Conservation (phyloP, 2,329 filamentous ascomycete species). For the Phialophora macrospora region DNA sequence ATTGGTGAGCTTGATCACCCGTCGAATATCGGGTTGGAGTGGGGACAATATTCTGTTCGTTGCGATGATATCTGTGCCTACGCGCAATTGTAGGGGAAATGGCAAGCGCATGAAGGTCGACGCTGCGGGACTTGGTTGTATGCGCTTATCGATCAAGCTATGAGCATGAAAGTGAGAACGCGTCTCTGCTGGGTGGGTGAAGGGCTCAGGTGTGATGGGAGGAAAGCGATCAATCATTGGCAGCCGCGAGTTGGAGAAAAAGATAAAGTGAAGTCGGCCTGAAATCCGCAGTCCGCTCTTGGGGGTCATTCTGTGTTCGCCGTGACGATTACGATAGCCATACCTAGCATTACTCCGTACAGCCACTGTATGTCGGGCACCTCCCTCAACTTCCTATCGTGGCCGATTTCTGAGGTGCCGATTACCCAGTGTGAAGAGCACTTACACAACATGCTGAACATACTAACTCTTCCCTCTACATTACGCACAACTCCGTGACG, state of each 20-base stretch:
- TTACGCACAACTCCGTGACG: conserved; percentile 7
- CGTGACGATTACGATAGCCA: neutral
- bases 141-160: neutral
- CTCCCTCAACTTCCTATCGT: neutral
- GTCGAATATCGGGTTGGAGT: conserved; percentile 48
- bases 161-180: neutral
- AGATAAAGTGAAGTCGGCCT: neutral
- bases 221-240: neutral
- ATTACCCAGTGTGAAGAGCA: neutral
- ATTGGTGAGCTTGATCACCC: conserved; percentile 46
- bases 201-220: neutral
- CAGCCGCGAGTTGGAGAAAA: conserved; percentile 1
- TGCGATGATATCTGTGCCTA: conserved; percentile 81
- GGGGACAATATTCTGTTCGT: conserved; percentile 68
- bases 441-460: neutral
- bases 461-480: neutral
- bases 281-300: neutral
- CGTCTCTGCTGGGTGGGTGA: neutral
- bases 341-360: neutral
- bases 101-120: conserved; percentile 25
- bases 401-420: neutral
- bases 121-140: neutral
- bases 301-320: neutral
- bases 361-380: neutral
- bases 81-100: conserved; percentile 69